Conservation (phyloP, 1,284 basidiomycete genomes). For the Moesziomyces antarcticus region DNA sequence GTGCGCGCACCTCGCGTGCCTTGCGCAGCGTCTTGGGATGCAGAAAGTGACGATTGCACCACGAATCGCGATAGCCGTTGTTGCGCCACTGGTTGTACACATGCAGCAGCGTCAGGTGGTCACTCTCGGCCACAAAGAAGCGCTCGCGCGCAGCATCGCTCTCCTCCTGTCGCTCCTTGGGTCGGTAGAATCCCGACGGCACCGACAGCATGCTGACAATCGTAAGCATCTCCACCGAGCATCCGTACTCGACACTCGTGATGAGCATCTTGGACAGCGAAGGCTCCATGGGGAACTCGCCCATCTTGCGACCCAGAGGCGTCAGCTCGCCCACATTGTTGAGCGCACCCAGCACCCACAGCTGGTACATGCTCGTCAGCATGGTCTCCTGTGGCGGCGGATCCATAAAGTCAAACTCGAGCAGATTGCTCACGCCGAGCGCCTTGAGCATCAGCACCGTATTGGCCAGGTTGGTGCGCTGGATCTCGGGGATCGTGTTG, state of each 20-base stretch:
- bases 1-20: constrained; percentile 92
- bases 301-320: constrained; percentile 91
- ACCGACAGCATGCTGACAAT: constrained; percentile 99
- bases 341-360: constrained; percentile 97
- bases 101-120: constrained; percentile 93
- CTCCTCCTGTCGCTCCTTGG: constrained; percentile 94
- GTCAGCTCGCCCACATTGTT: constrained; percentile 98
- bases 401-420: constrained; percentile 99
- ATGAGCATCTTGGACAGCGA: constrained; percentile 99
- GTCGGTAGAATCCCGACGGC: constrained; percentile 90
- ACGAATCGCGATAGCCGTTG: constrained; percentile 88
- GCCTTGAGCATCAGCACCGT: constrained; percentile 95
- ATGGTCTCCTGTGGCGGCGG: constrained; percentile 77
- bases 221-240: constrained; percentile 94
- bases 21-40: constrained; percentile 96
- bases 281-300: constrained; percentile 83
- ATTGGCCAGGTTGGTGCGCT: constrained; percentile 95
- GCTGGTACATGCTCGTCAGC: constrained; percentile 94
- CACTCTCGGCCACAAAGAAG: constrained; percentile 97
- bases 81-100: constrained; percentile 98
- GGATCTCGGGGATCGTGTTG: constrained; percentile 97
- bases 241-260: constrained; percentile 89
- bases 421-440: constrained; percentile 90
- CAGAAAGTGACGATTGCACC: constrained; percentile 93
- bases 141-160: constrained; percentile 96